phyloP scores from a whole-genome alignment of 1,284 basidiomycete genomes.

The Sutorius eximius region DNA sequence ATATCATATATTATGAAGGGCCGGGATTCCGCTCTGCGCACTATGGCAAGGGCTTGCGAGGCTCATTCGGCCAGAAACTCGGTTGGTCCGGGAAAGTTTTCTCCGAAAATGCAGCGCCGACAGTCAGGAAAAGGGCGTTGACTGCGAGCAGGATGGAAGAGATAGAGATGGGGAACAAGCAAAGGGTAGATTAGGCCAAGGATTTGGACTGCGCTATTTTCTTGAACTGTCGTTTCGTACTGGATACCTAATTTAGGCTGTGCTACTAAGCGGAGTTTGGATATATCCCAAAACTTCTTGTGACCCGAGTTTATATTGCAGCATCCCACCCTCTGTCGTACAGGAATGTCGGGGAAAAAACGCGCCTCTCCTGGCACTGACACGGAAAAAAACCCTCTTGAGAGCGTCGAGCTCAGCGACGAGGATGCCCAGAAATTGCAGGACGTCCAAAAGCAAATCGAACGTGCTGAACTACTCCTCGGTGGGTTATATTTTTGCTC shows the following conservation, averaged over 20 bases:
- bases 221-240: not conserved
- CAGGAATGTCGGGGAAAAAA: slow-evolving; percentile 55
- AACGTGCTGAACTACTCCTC: slow-evolving; percentile 65
- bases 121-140: slow-evolving; percentile 38
- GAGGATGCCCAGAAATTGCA: slow-evolving; percentile 68
- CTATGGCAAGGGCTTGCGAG: slow-evolving; percentile 72
- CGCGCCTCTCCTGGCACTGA: slow-evolving; percentile 73
- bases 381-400: slow-evolving; percentile 63
- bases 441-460: slow-evolving; percentile 60
- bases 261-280: slow-evolving; percentile 31
- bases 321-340: slow-evolving; percentile 4
- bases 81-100: slow-evolving; percentile 34
- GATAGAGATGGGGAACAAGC: slow-evolving; percentile 63
- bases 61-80: slow-evolving; percentile 36
- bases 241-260: slow-evolving; percentile 13
- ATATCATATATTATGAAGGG: slow-evolving; percentile 84
- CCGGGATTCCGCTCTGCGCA: slow-evolving; percentile 80
- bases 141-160: slow-evolving; percentile 49
- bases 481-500: slow-evolving; percentile 47
- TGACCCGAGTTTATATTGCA: slow-evolving; percentile 2
- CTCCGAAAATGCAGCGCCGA: slow-evolving; percentile 36
- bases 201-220: not conserved
- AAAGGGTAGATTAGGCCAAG: slow-evolving; percentile 60
- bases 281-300: slow-evolving; percentile 27
- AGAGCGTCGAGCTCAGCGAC: slow-evolving; percentile 63